These are phyloP conservation scores for Naumovozyma castellii DNA, from an alignment of 805 yeast species.

Conservation along the genomic window DNA sequence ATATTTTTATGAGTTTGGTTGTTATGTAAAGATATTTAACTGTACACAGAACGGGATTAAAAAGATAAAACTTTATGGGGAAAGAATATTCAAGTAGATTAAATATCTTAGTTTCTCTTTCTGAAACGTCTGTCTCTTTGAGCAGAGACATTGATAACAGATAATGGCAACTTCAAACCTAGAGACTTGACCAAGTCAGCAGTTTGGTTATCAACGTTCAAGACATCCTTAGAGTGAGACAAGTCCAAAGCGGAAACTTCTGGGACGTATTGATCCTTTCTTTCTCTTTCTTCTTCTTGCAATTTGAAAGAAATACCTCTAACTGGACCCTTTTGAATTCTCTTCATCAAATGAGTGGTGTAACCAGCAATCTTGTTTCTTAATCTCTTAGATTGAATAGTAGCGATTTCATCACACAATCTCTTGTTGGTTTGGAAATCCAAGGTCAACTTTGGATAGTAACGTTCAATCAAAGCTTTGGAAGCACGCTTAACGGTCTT, in stretches of 20 bases:
- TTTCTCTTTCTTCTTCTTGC: conserved; percentile 99
- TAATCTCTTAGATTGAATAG: conserved; percentile 98
- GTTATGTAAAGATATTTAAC: conserved; percentile 1
- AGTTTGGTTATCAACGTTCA: conserved; percentile 95
- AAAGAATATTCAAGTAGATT: not conserved
- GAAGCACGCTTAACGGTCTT: conserved; percentile 99
- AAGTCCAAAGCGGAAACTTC: conserved; percentile 99
- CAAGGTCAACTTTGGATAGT: conserved; percentile 98
- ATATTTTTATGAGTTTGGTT: not conserved
- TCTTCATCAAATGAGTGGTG: conserved; percentile 99
- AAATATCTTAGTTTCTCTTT: conserved; percentile 62
- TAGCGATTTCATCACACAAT: conserved; percentile 96
- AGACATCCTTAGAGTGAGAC: conserved; percentile 89
- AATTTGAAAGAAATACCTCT: conserved; percentile 99
- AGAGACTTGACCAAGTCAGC: conserved; percentile 88
- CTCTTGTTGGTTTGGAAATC: conserved; percentile 99
- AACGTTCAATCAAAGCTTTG: conserved; percentile 97
- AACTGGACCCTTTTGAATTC: conserved; percentile 99
- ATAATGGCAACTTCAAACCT: conserved; percentile 83
- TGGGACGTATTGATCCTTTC: conserved; percentile 99
- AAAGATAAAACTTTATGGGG: not conserved
- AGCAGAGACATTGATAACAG: conserved; percentile 78
- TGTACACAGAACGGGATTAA: conserved; percentile 2
- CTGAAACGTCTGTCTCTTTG: conserved; percentile 90
- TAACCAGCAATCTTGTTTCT: conserved; percentile 99